Evolutionary conservation across 129 eudicot species (phyloP), one percentile per base, ranked within the genome.

Genomic region (Oenanthe sinensis): DNA sequence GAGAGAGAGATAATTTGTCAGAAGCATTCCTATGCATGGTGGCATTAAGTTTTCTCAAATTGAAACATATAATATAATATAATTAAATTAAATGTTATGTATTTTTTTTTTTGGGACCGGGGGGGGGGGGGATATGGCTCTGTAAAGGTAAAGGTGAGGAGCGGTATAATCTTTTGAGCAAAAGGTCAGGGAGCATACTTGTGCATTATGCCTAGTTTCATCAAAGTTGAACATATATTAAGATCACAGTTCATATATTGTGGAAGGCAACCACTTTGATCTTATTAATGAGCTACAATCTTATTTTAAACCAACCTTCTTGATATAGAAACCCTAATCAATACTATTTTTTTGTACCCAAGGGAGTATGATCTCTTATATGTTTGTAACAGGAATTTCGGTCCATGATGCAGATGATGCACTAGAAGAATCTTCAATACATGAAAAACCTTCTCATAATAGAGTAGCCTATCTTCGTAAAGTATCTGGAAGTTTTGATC

Each of bases 401-500:
- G 60, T 84, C 30, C 75, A 75, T 49, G 47, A 75, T 71, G 86
- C 79, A 71, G 82, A 81, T 30, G 82, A 78, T 60, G 71, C 84
- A 70, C 46, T 49, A n/a, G n/a, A n/a, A 42, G 86, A 70, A 79
- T 63, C 22, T 63, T 75, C 80, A 46, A 77, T 74, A 12, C 6
- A 67, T 20, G 80, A 82, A 43, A 80, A 79, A 55, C 79, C 84
- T 81, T 75, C 63, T 69, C 78, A 52, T 39, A 19, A 39, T 46
- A 46, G 79, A 79, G 36, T 74, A 3, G 77, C 55, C 33, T 65
- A 84, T 80, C 83, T 88, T 45, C 80, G 47, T 43, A 65, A 55
- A 46, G 73, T 78, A 20, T 80, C 83, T 49, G 77, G 80, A 55
- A 81, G 78, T 37, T 88, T 89, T 24, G 87, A 87, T 77, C 82